Conservation (phyloP, 345 rosid genomes). For the Trapa incisa region DNA sequence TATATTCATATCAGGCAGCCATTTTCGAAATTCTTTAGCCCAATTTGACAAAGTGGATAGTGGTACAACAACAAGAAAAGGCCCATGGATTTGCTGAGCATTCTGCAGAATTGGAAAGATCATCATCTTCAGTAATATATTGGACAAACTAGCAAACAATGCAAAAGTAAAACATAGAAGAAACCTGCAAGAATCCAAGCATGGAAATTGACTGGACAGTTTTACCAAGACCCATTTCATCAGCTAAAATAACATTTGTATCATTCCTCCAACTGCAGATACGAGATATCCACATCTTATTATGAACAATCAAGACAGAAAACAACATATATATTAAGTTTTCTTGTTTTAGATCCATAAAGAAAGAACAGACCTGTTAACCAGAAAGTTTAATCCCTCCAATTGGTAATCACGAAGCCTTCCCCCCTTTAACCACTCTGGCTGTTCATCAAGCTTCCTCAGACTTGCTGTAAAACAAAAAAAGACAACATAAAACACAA, state of each 20-base stretch:
- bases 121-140: not conserved
- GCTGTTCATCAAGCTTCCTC: slow-evolving; percentile 97
- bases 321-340: not conserved
- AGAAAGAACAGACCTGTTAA: slow-evolving; percentile 58
- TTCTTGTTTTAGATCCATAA: not conserved
- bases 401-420: slow-evolving; percentile 97
- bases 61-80: slow-evolving; percentile 97
- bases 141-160: not conserved
- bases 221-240: slow-evolving; percentile 99
- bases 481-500: not conserved
- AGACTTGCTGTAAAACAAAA: slow-evolving; percentile 45
- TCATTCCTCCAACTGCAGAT: slow-evolving; percentile 89
- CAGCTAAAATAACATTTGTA: slow-evolving; percentile 99
- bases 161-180: not conserved
- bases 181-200: slow-evolving; percentile 98
- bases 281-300: slow-evolving; percentile 1
- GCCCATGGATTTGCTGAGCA: slow-evolving; percentile 92
- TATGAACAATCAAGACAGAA: not conserved
- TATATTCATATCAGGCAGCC: slow-evolving; percentile 91
- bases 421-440: slow-evolving; percentile 94
- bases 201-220: slow-evolving; percentile 98
- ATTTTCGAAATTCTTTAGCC: slow-evolving; percentile 98
- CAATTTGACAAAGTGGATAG: slow-evolving; percentile 94
- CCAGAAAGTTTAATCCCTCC: slow-evolving; percentile 95
- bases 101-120: slow-evolving; percentile 34